phyloP scores from a whole-genome alignment of 1,139 yeast genomes.

The Starmera stellimalicola region DNA sequence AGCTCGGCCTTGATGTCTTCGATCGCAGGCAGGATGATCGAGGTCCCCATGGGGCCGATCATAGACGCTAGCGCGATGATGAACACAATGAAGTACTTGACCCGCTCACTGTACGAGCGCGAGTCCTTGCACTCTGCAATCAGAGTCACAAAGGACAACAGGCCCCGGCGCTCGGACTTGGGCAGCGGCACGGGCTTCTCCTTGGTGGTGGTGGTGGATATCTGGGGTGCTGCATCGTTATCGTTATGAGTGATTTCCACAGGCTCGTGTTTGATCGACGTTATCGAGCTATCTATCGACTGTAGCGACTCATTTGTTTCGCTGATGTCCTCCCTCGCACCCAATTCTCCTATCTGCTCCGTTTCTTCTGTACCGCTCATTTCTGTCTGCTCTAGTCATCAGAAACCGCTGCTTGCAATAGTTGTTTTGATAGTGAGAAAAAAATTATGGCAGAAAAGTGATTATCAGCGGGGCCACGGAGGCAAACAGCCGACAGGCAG shows the following conservation, averaged over 20 bases:
- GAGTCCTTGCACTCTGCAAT: slow-evolving; percentile 73
- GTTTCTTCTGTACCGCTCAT: too few species aligned
- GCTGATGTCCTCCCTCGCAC: not conserved
- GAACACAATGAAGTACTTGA: slow-evolving; percentile 48
- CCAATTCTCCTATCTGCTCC: too few species aligned
- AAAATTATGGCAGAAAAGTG: too few species aligned
- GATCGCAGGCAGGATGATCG: slow-evolving; percentile 74
- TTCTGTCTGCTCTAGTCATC: too few species aligned
- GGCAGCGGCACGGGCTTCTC: not conserved
- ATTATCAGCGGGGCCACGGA: too few species aligned
- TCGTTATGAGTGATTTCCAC: not conserved
- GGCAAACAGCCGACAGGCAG: too few species aligned
- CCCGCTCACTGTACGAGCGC: slow-evolving; percentile 41
- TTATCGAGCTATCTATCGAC: not conserved
- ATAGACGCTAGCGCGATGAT: slow-evolving; percentile 67
- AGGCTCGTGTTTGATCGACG: not conserved
- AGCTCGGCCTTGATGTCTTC: slow-evolving; percentile 47
- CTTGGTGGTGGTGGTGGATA: not conserved
- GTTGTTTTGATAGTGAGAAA: too few species aligned
- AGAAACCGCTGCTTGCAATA: too few species aligned
- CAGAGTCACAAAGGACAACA: slow-evolving; percentile 41
- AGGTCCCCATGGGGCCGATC: slow-evolving; percentile 90
- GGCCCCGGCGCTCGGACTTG: slow-evolving; percentile 31
- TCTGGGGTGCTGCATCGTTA: not conserved
- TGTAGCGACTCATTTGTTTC: not conserved